phyloP scores from a whole-genome alignment of 352 stramenopile species.

The Pythium aquatile region DNA sequence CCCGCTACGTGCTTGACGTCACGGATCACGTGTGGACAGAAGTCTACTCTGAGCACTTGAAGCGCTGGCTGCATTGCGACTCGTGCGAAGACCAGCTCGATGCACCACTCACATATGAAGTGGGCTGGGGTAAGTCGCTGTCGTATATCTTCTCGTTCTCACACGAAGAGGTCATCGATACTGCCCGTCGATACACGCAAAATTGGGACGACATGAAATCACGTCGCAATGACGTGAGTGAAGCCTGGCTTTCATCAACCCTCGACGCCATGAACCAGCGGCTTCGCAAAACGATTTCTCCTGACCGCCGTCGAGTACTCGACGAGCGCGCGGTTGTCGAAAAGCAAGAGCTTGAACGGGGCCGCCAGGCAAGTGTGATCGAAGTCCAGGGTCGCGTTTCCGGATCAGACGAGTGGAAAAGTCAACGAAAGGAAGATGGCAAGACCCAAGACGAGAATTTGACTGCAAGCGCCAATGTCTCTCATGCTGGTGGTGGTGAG shows the following conservation, averaged over 20 bases:
- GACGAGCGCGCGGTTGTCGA: constrained; percentile 37
- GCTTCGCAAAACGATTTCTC: constrained; percentile 30
- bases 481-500: neutral
- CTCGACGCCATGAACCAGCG: constrained; percentile 56
- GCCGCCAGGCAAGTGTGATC: constrained; percentile 32
- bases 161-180: constrained; percentile 89
- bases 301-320: constrained; percentile 39
- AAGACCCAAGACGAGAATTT: neutral
- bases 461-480: neutral
- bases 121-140: constrained; percentile 94
- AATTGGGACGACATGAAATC: constrained; percentile 63
- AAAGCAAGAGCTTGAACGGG: constrained; percentile 41
- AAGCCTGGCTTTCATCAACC: constrained; percentile 53
- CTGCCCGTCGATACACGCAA: constrained; percentile 77
- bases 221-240: constrained; percentile 62
- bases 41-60: constrained; percentile 76
- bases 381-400: constrained; percentile 76
- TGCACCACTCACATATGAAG: constrained; percentile 92
- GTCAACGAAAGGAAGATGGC: constrained; percentile 63
- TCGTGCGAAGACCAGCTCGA: constrained; percentile 93
- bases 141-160: constrained; percentile 91
- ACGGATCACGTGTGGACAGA: constrained; percentile 97
- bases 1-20: constrained; percentile 91
- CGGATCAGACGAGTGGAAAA: constrained; percentile 79
- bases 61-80: constrained; percentile 93